phyloP scores from a whole-genome alignment of 140 eudicot genomes.

The Bidens hawaiensis region DNA sequence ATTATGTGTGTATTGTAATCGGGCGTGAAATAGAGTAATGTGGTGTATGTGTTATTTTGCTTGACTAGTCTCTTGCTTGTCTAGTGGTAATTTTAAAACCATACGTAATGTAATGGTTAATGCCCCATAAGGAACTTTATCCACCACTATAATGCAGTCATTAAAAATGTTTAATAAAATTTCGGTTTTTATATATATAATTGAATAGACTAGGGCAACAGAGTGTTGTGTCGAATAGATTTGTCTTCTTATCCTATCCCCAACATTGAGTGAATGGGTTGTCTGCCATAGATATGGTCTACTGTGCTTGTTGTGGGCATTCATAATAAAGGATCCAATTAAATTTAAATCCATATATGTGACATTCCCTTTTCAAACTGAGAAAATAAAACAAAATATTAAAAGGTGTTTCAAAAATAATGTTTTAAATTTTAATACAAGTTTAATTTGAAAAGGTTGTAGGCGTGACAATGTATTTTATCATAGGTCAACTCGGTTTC shows the following conservation, averaged over 20 bases:
- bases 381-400: neutral
- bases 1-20: too few relatives aligned
- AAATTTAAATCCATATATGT: conserved; percentile 12
- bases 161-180: too few relatives aligned
- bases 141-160: too few relatives aligned
- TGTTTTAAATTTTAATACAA: neutral
- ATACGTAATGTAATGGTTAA: too few relatives aligned
- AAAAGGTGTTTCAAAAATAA: neutral
- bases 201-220: neutral
- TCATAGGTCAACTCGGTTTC: neutral
- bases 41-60: too few relatives aligned
- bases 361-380: conserved; percentile 1
- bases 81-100: too few relatives aligned
- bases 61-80: too few relatives aligned
- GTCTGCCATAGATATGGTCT: conserved; percentile 29
- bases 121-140: too few relatives aligned
- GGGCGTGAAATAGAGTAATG: too few relatives aligned
- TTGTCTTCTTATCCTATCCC: conserved; percentile 22
- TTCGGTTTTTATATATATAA: neutral
- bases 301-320: conserved; percentile 22
- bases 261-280: conserved; percentile 16
- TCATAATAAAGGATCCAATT: conserved; percentile 22
- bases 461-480: neutral
- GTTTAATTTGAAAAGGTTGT: neutral
- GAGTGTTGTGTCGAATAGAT: neutral